Base-by-base conservation (phyloP, 106 monocot genomes). In the Acorus calamus region DNA sequence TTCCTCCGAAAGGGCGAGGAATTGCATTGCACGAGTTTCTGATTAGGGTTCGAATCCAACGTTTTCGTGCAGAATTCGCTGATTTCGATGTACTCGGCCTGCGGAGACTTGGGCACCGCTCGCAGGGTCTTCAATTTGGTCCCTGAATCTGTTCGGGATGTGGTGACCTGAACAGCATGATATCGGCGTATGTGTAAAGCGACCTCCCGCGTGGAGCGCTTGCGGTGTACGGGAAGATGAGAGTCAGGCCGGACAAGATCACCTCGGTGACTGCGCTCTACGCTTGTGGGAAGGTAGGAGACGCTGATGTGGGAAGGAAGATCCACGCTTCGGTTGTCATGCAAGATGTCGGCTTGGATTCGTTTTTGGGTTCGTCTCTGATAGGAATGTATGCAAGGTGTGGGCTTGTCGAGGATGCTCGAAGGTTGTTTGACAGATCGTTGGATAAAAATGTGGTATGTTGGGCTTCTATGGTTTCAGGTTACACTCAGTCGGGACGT, bases 151-250 rank as follows among this genome's bases (percentile, higher is more conserved):
- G 49, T 62, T 42, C 60, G 55, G 6, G 87, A 92, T 53, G 69
- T 82, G 2, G 79, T 92, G 61, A 80, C 92, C 42, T 92, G 92
- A 92, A 87, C n/a, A 84, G 70, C 50, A 57, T 87, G 71, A 75
- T 84, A 8, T 82, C 92, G 0, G 87, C 84, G 4, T 87, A 78
- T 45, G 12, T 80, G 50, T 56, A 69, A 66, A 70, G 54, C 14
- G 52, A 71, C 4, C 57, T 69, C 7, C 73, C 57, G 59, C 59
- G 57, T 6, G 79, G 80, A 49, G 70, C 78, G 2, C 53, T 84
- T 14, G 8, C 11, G 46, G 6, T 84, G 11, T 84, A 84, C 55
- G 57, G 11, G 42, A 57, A 77, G 52, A 92, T 92, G 92, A 54
- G 70, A 2, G 50, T 68, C 4, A 13, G 8, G 7, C 74, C 81